These are phyloP conservation scores for Plantago elongata DNA, from an alignment of 257 asterid genomes.

Conservation along the genomic window DNA sequence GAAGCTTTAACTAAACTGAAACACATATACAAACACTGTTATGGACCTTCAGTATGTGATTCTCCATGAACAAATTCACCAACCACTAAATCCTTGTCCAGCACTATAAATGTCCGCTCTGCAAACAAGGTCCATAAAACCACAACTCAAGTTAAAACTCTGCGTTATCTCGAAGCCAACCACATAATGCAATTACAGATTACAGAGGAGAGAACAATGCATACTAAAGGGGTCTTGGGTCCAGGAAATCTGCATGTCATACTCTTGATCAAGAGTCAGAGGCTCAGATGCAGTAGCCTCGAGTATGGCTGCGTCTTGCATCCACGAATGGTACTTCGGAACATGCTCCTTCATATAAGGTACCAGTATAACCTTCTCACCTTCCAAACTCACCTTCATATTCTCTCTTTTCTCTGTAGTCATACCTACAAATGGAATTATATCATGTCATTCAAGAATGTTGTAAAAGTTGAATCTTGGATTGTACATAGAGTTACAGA, in stretches of 20 bases:
- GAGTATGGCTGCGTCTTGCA: conserved; percentile 83
- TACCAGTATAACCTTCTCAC: conserved; percentile 69
- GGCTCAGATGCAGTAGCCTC: conserved; percentile 96
- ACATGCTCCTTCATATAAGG: conserved; percentile 94
- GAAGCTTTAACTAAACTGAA: not conserved
- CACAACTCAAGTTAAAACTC: conserved; percentile 5
- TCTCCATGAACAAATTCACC: conserved; percentile 71
- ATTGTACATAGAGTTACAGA: not conserved
- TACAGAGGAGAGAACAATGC: not conserved
- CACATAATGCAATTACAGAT: not conserved
- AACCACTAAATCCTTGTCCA: conserved; percentile 67
- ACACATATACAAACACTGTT: not conserved
- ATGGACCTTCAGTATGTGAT: conserved; percentile 66
- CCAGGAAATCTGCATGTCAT: conserved; percentile 87
- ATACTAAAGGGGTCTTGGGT: conserved; percentile 73
- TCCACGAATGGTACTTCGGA: conserved; percentile 79
- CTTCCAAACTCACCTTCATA: conserved; percentile 60
- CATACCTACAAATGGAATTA: conserved; percentile 7
- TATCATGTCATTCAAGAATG: no score
- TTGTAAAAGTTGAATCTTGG: no score
- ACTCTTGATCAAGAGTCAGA: conserved; percentile 69
- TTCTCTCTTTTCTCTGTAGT: not conserved
- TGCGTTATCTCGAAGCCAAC: not conserved
- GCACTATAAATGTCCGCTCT: conserved; percentile 88
- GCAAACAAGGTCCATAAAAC: conserved; percentile 29